Conservation (phyloP, 371 early-diverging fungal species). For the Mortierella sp. region DNA sequence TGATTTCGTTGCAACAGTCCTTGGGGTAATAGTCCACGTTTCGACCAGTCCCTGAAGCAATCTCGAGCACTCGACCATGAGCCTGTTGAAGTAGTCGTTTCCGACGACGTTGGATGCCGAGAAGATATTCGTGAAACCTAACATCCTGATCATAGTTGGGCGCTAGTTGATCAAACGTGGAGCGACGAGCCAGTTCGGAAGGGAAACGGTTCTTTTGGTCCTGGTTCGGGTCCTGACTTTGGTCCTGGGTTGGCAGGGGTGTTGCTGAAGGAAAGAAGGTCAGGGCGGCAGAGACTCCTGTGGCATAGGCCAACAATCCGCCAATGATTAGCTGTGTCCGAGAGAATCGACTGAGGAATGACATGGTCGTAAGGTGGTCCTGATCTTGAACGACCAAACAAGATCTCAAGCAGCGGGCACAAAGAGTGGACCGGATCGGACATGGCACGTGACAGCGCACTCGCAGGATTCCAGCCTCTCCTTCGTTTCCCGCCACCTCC, state of each 20-base stretch:
- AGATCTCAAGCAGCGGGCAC: background rate
- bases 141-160: constrained; percentile 44
- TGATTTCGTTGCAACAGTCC: constrained; percentile 48
- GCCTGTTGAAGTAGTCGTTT: constrained; percentile 43
- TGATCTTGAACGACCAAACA: background rate
- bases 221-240: too few species aligned
- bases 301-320: constrained; percentile 46
- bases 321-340: constrained; percentile 49
- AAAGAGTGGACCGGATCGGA: background rate
- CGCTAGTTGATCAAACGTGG: constrained; percentile 42
- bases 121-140: constrained; percentile 33
- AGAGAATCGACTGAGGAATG: constrained; percentile 45
- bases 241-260: background rate
- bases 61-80: constrained; percentile 39
- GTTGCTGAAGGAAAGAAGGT: constrained; percentile 39
- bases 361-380: constrained; percentile 15
- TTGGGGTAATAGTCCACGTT: constrained; percentile 48
- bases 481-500: too few species aligned
- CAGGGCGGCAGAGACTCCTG: constrained; percentile 43
- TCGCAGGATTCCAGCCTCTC: too few species aligned
- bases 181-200: constrained; percentile 27
- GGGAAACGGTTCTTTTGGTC: too few species aligned
- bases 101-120: constrained; percentile 51
- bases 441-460: too few species aligned
- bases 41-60: constrained; percentile 48